Percentiles rank a stretch among this genome's conserved stretches.
phyloP scores from a whole-genome alignment of 768 basidiomycete species.

The Rhizopogon roseolus region DNA sequence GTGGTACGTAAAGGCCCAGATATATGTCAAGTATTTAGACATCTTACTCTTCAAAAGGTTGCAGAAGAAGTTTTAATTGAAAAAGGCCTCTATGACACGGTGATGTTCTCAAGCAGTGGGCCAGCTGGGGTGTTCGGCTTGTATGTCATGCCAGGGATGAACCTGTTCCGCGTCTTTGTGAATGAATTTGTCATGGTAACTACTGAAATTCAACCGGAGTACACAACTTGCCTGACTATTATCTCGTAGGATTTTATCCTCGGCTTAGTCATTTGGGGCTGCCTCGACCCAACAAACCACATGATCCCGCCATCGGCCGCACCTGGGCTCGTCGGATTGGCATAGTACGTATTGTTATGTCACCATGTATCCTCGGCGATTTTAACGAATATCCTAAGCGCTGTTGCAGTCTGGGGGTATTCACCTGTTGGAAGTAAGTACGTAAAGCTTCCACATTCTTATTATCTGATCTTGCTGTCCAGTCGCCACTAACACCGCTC shows the following conservation, averaged over 20 bases:
- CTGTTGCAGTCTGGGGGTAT: constrained; percentile 57
- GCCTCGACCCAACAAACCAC: constrained; percentile 54
- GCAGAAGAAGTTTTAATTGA: constrained; percentile 26
- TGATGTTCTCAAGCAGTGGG: constrained; percentile 32
- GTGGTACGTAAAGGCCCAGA: constrained; percentile 25
- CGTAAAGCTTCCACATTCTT: constrained; percentile 6
- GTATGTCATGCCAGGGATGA: constrained; percentile 26
- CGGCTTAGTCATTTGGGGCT: constrained; percentile 46
- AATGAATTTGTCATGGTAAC: constrained; percentile 36
- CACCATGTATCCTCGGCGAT: background rate
- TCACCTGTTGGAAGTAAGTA: constrained; percentile 40
- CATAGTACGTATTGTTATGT: constrained; percentile 43
- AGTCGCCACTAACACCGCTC: constrained; percentile 64
- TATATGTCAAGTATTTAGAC: constrained; percentile 18
- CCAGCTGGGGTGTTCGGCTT: constrained; percentile 35
- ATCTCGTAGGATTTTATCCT: constrained; percentile 39
- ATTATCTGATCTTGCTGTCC: background rate
- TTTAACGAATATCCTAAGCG: constrained; percentile 29
- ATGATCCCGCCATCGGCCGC: constrained; percentile 47
- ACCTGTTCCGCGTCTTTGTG: constrained; percentile 28
- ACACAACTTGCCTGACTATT: background rate
- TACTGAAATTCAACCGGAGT: background rate
- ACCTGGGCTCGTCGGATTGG: constrained; percentile 50
- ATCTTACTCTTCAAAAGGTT: constrained; percentile 19
- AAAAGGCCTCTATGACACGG: constrained; percentile 20